phyloP scores from a whole-genome alignment of 768 basidiomycete genomes.

The Boletus fagicola region DNA sequence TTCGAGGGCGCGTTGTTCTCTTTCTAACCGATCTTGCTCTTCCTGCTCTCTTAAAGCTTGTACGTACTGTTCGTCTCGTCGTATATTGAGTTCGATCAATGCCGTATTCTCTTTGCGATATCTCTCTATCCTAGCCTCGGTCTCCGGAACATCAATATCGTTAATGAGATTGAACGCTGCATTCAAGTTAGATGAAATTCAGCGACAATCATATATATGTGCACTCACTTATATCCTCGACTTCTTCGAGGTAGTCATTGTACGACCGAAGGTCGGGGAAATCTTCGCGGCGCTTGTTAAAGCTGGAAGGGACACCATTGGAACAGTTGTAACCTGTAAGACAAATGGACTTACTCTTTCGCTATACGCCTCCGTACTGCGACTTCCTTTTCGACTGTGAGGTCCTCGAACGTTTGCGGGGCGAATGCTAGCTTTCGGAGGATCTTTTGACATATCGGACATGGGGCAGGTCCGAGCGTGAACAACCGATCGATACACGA shows the following conservation, averaged over 20 bases:
- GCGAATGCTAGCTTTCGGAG: constrained; percentile 93
- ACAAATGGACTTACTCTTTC: constrained; percentile 63
- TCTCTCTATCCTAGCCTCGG: constrained; percentile 77
- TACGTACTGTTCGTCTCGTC: constrained; percentile 75
- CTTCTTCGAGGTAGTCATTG: constrained; percentile 95
- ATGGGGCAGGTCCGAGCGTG: constrained; percentile 93
- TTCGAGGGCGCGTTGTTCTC: constrained; percentile 66
- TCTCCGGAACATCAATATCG: constrained; percentile 74
- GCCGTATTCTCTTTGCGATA: constrained; percentile 81
- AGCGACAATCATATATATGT: not conserved
- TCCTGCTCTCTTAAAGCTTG: constrained; percentile 75
- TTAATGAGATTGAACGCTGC: constrained; percentile 94
- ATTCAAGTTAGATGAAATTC: not conserved
- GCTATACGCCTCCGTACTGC: constrained; percentile 82
- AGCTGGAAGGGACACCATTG: constrained; percentile 47
- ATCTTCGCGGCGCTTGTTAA: constrained; percentile 92
- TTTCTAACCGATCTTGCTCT: constrained; percentile 70
- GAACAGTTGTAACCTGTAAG: not conserved
- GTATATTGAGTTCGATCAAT: constrained; percentile 78
- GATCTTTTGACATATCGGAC: constrained; percentile 87
- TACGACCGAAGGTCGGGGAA: constrained; percentile 77
- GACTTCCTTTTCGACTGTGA: constrained; percentile 92
- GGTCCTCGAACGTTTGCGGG: constrained; percentile 92
- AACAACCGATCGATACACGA: constrained; percentile 96
- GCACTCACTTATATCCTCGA: constrained; percentile 81